A percentile compares a stretch with the other conserved stretches of the same genome.
These are phyloP conservation scores for Tuber brumale DNA, from an alignment of 495 filamentous ascomycete species.

Conservation along the genomic window DNA sequence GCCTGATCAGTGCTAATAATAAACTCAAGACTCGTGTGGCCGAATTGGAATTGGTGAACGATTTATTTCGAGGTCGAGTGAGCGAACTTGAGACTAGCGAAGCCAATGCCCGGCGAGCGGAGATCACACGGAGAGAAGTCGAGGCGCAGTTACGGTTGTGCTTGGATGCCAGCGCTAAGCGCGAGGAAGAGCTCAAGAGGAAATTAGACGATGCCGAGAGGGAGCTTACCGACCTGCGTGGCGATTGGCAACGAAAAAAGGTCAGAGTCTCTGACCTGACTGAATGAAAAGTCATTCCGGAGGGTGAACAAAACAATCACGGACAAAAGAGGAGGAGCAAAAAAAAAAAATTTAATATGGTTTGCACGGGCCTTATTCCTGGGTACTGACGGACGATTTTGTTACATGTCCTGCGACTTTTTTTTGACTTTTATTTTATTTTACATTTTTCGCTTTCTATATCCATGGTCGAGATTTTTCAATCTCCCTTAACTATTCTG, in stretches of 20 bases:
- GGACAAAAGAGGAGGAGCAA: constrained; percentile 16
- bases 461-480: constrained; percentile 34
- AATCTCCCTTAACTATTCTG: constrained; percentile 31
- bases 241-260: constrained; percentile 36
- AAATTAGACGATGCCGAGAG: constrained; percentile 73
- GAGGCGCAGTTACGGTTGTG: constrained; percentile 59
- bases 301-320: constrained; percentile 12
- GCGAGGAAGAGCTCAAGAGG: constrained; percentile 76
- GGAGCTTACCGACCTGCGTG: constrained; percentile 49
- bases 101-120: constrained; percentile 55
- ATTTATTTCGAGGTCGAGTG: constrained; percentile 82
- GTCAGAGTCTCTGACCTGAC: constrained; percentile 42
- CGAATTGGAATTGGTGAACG: constrained; percentile 93
- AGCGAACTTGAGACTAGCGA: constrained; percentile 78
- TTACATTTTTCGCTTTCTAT: neutral
- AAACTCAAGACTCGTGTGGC: constrained; percentile 81
- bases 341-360: constrained; percentile 9
- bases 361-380: neutral
- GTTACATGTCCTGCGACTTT: neutral
- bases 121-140: constrained; percentile 49
- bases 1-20: constrained; percentile 67
- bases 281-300: constrained; percentile 18
- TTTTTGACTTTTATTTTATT: neutral
- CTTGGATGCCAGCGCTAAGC: constrained; percentile 65
- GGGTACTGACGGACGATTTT: neutral